Base-by-base conservation (phyloP, 2,329 filamentous ascomycete species). In the Stagonosporopsis chrysanthemi region DNA sequence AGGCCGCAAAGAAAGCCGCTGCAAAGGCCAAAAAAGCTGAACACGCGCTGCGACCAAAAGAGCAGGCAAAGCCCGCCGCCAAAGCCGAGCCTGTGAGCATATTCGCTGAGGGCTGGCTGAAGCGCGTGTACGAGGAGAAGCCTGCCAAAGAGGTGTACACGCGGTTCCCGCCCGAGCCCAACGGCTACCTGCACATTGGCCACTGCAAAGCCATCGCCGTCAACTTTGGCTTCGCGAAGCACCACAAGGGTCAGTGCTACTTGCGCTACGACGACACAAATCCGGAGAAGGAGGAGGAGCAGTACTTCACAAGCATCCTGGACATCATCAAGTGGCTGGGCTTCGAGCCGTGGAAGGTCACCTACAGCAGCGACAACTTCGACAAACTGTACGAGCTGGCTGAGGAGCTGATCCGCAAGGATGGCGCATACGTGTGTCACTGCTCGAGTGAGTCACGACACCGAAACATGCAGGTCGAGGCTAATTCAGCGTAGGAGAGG, bases 201-300 rank as follows among this genome's bases (percentile, higher is more conserved):
- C 95, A 98, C 74, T 90, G 90, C 64, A 98, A 98, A 80, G 94
- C 95, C 22, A 97, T 98, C 75, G 90, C 92, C 0, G 87, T 98
- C 76, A 97, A 98, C 79, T 98, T 98, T 78, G 94, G 94, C 6
- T 98, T 97, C 75, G 94, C 95, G 14, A 87, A 86, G 71, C 88
- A 88, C 71, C 90, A 96, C 73, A 90, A 89, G 33, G 94, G 94
- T 56, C 82, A 88, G 60, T 90, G 87, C 76, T 89, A 89, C 70
- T 78, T 92, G 60, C 85, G 94, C 68, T 97, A 91, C 75, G 95
- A 98, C 75, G 95, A 98, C 70, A 98, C 95, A 14, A 98, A 98
- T 75, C 95, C 95, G 1, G 91, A 93, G 63, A 91, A 90, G 43
- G 95, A 98, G 76, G 90, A 97, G 74, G 91, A 96, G 77, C 84